Percentiles rank a stretch among this genome's conserved stretches.
phyloP scores from a whole-genome alignment of 805 yeast genomes.

The Candida sakaeoensis region DNA sequence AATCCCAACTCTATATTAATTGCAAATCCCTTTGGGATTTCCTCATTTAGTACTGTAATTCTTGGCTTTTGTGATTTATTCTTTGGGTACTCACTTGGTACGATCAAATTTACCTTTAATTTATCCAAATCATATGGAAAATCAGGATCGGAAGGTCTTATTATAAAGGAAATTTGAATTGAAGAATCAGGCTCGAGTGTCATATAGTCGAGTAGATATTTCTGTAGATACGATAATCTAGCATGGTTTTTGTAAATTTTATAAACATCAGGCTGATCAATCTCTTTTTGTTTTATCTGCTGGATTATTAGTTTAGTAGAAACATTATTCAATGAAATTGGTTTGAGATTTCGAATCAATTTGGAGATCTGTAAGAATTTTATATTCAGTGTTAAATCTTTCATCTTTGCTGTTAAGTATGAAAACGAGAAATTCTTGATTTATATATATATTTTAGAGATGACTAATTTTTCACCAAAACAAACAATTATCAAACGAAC shows the following conservation, averaged over 20 bases:
- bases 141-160: slow-evolving; percentile 66
- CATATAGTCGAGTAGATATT: slow-evolving; percentile 16
- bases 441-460: neutral
- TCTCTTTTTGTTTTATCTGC: slow-evolving; percentile 9
- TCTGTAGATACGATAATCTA: slow-evolving; percentile 13
- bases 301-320: slow-evolving; percentile 11
- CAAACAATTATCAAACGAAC: slow-evolving; percentile 15
- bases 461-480: slow-evolving; percentile 5
- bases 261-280: slow-evolving; percentile 9
- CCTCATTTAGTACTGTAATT: slow-evolving; percentile 57
- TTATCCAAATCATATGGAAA: slow-evolving; percentile 61
- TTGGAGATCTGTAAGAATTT: slow-evolving; percentile 31
- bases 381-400: slow-evolving; percentile 2
- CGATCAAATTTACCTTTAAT: slow-evolving; percentile 49
- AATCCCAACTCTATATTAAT: slow-evolving; percentile 68
- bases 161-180: slow-evolving; percentile 39
- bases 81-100: slow-evolving; percentile 56
- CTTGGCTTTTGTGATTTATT: slow-evolving; percentile 35
- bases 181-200: slow-evolving; percentile 18
- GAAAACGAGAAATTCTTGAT: neutral
- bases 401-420: no score
- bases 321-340: slow-evolving; percentile 36
- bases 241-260: slow-evolving; percentile 10
- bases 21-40: slow-evolving; percentile 67
- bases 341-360: slow-evolving; percentile 25